Conservation (phyloP, 495 filamentous ascomycete genomes). For the Penicillium bialowiezense region DNA sequence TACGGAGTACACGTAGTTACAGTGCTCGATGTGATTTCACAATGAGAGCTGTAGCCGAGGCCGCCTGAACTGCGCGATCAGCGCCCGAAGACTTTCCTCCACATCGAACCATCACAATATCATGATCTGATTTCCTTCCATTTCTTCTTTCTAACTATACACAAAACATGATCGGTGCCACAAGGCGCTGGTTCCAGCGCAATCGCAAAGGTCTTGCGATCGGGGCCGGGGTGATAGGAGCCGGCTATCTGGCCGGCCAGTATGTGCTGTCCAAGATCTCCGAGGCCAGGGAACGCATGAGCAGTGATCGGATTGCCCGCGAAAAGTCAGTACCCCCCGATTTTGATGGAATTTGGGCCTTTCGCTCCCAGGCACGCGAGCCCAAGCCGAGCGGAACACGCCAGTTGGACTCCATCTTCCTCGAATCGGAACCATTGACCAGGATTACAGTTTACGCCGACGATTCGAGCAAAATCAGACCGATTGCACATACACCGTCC, state of each 20-base stretch:
- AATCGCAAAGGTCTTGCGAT: constrained; percentile 88
- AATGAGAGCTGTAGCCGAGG: constrained; percentile 34
- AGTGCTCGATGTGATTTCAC: neutral
- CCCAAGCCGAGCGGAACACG: neutral
- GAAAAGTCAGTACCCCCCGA: constrained; percentile 72
- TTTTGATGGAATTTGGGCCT: constrained; percentile 1
- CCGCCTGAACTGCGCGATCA: constrained; percentile 21
- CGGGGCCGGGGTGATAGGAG: constrained; percentile 80
- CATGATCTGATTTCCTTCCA: constrained; percentile 9
- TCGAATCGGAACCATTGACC: constrained; percentile 12
- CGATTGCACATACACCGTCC: constrained; percentile 96
- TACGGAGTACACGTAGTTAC: too few relatives aligned
- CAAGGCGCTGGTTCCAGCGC: constrained; percentile 83
- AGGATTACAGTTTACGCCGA: constrained; percentile 69
- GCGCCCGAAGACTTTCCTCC: constrained; percentile 19
- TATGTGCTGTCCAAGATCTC: constrained; percentile 89
- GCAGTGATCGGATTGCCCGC: constrained; percentile 86
- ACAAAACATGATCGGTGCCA: constrained; percentile 71
- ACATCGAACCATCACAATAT: constrained; percentile 12
- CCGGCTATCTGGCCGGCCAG: constrained; percentile 86
- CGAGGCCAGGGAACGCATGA: constrained; percentile 92
- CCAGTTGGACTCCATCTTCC: constrained; percentile 9
- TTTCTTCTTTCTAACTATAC: constrained; percentile 1
- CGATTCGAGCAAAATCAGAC: constrained; percentile 98
- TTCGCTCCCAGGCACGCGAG: constrained; percentile 11